Base-by-base conservation (phyloP, 768 basidiomycete species). In the Psilocybe subaeruginosa region DNA sequence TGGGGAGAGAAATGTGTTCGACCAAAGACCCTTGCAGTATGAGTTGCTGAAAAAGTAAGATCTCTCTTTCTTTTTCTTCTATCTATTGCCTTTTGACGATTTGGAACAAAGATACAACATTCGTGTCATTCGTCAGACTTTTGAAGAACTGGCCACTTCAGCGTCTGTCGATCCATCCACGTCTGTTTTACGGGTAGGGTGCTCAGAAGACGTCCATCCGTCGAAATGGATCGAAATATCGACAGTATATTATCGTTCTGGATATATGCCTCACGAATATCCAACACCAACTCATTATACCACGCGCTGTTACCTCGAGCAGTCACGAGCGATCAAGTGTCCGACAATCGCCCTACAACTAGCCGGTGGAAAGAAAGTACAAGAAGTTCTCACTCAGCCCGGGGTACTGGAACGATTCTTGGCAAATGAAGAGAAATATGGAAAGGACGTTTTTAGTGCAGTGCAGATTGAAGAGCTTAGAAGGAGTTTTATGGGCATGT, bases 321-420 rank as follows among this genome's bases (percentile, higher is more conserved):
- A 86, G 41, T 92, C 91, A 5, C 78, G 74, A 54, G 95, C 97
- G 0, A 95, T 95, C 79, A 97, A 98, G 64, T 99, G 97, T 69
- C 97, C 97, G 0, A 86, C 87, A 1, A 86, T 98, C 65, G 87
- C 91, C 4, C 82, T 99, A 12, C 97, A 99, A 65, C 86, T 98
- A n/a, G 95, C 96, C 0, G 97, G 97, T 0, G 89, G 90, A 3
- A 99, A 99, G 81, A 97, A 97, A 70, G 87, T 99, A 0, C 97
- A 99, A 73, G 88, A 98, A 68, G 91, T 90, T 0, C 81, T 99
- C 14, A 85, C 89, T 6, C 83, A 86, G 29, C 85, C 86, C 0
- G 88, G 88, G 0, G 75, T 92, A 6, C 79, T 97, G 19, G 93
- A 93, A 66, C 77, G 78, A 12, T 96, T 95, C 76, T 78, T 96